These are phyloP conservation scores for Plasmodium gallinaceum DNA, from an alignment of 169 alveolate genomes.

Conservation along the genomic window DNA sequence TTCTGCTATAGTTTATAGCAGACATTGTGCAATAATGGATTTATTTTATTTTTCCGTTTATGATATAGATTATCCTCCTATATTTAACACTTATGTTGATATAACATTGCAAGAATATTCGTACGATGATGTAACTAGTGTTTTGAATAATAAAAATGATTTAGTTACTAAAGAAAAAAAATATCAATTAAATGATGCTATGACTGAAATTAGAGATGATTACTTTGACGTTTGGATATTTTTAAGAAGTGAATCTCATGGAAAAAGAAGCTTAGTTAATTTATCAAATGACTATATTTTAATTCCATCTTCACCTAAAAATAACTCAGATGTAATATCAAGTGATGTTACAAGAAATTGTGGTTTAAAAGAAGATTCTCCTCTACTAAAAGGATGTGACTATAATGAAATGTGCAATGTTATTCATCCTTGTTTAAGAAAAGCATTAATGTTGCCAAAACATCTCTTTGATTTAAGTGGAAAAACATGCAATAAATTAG, in stretches of 20 bases:
- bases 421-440: constrained; percentile 68
- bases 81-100: constrained; percentile 59
- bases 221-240: constrained; percentile 69
- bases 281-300: constrained; percentile 61
- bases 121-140: constrained; percentile 56
- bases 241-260: constrained; percentile 64
- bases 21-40: constrained; percentile 56
- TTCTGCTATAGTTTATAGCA: constrained; percentile 47
- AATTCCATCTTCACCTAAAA: constrained; percentile 66
- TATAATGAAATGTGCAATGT: constrained; percentile 23
- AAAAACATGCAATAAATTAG: constrained; percentile 65
- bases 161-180: constrained; percentile 69
- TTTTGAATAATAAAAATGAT: constrained; percentile 43
- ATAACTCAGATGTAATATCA: constrained; percentile 33
- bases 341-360: constrained; percentile 65
- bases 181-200: constrained; percentile 63
- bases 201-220: constrained; percentile 72
- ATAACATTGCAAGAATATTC: constrained; percentile 69
- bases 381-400: constrained; percentile 60
- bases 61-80: constrained; percentile 73
- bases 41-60: constrained; percentile 41
- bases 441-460: constrained; percentile 70
- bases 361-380: constrained; percentile 36
- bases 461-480: constrained; percentile 75
- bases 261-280: constrained; percentile 56